Evolutionary conservation across 306 rosid species (phyloP).

Genomic region (Styphnolobium japonicum): DNA sequence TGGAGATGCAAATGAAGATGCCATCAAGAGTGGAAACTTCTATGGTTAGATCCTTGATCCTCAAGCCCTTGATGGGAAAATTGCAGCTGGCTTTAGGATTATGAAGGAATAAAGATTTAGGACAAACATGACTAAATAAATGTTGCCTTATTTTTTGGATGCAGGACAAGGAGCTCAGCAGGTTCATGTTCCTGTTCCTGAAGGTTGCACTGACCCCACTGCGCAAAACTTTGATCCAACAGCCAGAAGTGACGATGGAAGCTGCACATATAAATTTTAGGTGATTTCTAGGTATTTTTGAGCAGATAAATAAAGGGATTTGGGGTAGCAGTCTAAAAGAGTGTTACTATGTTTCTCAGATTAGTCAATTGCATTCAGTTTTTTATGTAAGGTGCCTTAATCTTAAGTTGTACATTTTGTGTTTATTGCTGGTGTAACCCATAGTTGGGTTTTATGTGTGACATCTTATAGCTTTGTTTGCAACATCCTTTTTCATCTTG

Average conservation of each 20-base stretch:
- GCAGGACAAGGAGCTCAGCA: constrained; percentile 63
- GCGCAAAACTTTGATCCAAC: constrained; percentile 61
- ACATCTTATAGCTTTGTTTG: background rate
- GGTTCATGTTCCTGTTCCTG: constrained; percentile 53
- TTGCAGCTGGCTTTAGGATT: constrained; percentile 24
- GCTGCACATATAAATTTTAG: constrained; percentile 48
- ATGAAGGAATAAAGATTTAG: background rate
- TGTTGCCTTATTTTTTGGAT: constrained; percentile 41
- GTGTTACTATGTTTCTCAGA: background rate
- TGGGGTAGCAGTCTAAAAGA: background rate
- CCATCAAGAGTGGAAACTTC: constrained; percentile 54
- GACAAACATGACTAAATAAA: constrained; percentile 17
- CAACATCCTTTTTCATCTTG: background rate
- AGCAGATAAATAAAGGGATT: background rate
- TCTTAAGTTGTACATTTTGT: constrained; percentile 19
- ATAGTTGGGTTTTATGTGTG: constrained; percentile 14
- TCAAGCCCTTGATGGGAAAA: constrained; percentile 22
- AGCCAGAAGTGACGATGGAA: constrained; percentile 52
- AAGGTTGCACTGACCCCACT: constrained; percentile 57
- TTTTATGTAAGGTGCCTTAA: background rate
- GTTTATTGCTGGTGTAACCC: background rate
- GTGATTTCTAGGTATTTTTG: constrained; percentile 5
- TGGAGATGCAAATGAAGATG: constrained; percentile 68
- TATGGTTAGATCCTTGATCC: constrained; percentile 48
- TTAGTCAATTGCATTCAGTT: background rate